These are phyloP conservation scores for Candida ficus DNA, from an alignment of 805 yeast genomes.

Conservation along the genomic window DNA sequence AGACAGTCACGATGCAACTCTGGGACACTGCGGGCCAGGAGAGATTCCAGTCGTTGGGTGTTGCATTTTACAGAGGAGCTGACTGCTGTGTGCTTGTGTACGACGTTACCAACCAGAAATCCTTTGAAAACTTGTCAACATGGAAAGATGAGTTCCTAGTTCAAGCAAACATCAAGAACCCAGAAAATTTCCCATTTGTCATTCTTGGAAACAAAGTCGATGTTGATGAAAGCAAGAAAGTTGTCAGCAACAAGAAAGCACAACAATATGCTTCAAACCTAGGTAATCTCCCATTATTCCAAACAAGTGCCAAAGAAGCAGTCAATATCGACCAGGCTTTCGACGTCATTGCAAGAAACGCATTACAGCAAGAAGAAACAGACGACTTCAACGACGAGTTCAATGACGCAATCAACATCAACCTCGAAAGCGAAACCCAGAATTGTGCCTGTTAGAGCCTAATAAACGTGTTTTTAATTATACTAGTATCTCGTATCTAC, in stretches of 20 bases:
- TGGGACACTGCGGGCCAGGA: constrained; percentile 99
- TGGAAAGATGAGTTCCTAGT: constrained; percentile 96
- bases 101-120: constrained; percentile 92
- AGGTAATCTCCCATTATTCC: constrained; percentile 86
- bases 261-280: constrained; percentile 55
- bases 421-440: constrained; percentile 67
- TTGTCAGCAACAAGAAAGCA: constrained; percentile 55
- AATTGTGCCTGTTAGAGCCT: constrained; percentile 20
- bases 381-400: constrained; percentile 91
- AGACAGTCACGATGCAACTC: constrained; percentile 54
- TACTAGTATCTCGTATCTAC: too few relatives aligned
- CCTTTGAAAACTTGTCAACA: constrained; percentile 79
- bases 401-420: constrained; percentile 93
- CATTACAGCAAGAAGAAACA: constrained; percentile 90
- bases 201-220: constrained; percentile 94
- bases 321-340: constrained; percentile 94
- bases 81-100: constrained; percentile 96
- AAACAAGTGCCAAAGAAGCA: constrained; percentile 96
- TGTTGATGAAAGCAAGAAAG: constrained; percentile 84
- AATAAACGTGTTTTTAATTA: not conserved
- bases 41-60: constrained; percentile 93
- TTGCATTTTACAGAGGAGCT: constrained; percentile 96
- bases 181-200: constrained; percentile 93
- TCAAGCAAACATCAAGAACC: constrained; percentile 90
- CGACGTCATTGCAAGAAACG: constrained; percentile 93